Conservation (phyloP, 225 moss, liverwort and hornwort genomes). For the Anthoceros angustus region DNA sequence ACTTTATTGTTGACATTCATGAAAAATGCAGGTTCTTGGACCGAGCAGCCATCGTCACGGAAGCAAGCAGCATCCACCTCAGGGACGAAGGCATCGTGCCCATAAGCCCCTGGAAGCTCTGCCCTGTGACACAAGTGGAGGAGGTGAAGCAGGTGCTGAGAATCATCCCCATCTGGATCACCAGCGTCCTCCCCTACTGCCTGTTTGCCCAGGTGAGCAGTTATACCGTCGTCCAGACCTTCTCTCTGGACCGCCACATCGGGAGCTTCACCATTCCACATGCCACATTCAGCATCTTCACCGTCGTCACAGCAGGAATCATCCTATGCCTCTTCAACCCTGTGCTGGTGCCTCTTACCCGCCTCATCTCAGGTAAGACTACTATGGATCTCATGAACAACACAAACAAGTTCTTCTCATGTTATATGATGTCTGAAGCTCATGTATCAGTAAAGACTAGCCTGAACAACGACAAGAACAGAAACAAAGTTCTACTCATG, state of each 20-base stretch:
- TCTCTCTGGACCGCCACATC: constrained; percentile 37
- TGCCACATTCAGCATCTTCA: constrained; percentile 39
- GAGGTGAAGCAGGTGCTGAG: constrained; percentile 31
- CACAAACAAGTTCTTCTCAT: too few species aligned
- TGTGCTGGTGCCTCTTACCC: constrained; percentile 17
- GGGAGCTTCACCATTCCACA: constrained; percentile 34
- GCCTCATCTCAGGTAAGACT: constrained; percentile 16
- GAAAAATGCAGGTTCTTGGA: constrained; percentile 12
- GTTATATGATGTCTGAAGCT: too few species aligned
- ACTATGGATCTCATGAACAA: too few species aligned
- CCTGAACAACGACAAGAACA: too few species aligned
- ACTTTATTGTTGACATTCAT: background rate
- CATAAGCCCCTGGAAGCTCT: constrained; percentile 10
- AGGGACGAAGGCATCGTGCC: background rate
- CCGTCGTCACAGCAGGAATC: constrained; percentile 26
- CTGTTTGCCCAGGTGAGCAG: constrained; percentile 40
- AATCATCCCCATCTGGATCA: constrained; percentile 38
- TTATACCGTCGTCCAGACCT: constrained; percentile 38
- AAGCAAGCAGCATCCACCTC: background rate
- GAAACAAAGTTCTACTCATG: too few species aligned
- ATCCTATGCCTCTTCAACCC: constrained; percentile 36
- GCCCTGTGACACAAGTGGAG: constrained; percentile 22
- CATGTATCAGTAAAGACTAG: too few species aligned
- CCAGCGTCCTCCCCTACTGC: constrained; percentile 40
- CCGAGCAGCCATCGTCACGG: constrained; percentile 9